These are phyloP conservation scores for Neopestalotiopsis sp. DNA, from an alignment of 2,329 filamentous ascomycete species.

Conservation along the genomic window DNA sequence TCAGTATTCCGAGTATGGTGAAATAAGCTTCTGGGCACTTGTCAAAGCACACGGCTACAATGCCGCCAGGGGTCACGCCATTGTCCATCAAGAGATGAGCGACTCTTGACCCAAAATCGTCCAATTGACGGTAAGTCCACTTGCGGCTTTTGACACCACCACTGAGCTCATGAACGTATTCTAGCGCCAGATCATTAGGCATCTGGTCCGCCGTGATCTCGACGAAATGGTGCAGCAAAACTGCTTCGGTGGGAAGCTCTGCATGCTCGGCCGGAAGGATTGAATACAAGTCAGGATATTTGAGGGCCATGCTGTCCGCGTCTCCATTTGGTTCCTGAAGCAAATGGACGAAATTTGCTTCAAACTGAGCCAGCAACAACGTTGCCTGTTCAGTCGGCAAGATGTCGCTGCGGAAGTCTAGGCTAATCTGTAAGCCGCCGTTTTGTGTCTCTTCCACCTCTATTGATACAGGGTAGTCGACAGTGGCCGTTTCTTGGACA, in stretches of 20 bases:
- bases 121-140: slow-evolving; percentile 79
- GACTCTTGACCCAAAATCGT: slow-evolving; percentile 73
- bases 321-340: slow-evolving; percentile 51
- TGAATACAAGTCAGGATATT: slow-evolving; percentile 58
- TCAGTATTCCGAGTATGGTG: slow-evolving; percentile 80
- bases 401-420: slow-evolving; percentile 69
- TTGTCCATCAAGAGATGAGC: slow-evolving; percentile 65
- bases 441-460: slow-evolving; percentile 68
- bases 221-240: slow-evolving; percentile 78
- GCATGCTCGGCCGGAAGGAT: slow-evolving; percentile 65
- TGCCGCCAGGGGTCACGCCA: slow-evolving; percentile 57
- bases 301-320: slow-evolving; percentile 43
- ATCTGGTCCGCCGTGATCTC: slow-evolving; percentile 61
- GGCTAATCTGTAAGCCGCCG: slow-evolving; percentile 60
- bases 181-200: slow-evolving; percentile 71
- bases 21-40: slow-evolving; percentile 88
- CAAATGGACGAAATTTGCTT: slow-evolving; percentile 66
- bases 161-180: slow-evolving; percentile 70
- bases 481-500: slow-evolving; percentile 67
- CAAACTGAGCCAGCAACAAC: slow-evolving; percentile 73
- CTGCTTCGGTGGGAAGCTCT: slow-evolving; percentile 60
- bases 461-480: slow-evolving; percentile 81
- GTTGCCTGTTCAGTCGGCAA: slow-evolving; percentile 72
- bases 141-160: slow-evolving; percentile 48
- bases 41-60: slow-evolving; percentile 80